A percentile compares a stretch with the other conserved stretches of the same genome.
Conservation (phyloP, 164 flowering plant species). For the Euptelea pleiosperma region DNA sequence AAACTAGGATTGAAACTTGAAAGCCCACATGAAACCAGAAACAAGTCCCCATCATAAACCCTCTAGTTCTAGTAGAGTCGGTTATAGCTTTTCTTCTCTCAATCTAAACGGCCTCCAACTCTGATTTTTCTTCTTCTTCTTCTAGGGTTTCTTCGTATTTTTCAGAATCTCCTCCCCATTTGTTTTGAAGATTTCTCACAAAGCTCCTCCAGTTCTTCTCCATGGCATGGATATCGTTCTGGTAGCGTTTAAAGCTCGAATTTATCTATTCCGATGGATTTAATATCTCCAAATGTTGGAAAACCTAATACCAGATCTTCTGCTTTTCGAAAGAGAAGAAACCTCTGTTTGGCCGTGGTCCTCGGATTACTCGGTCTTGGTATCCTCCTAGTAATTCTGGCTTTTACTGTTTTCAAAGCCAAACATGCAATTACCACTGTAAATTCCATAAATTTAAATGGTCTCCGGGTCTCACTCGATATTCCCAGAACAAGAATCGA, state of each 20-base stretch:
- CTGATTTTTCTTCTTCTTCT: too few species aligned
- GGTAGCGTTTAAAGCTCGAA: background rate
- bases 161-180: too few species aligned
- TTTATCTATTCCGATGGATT: constrained; percentile 13
- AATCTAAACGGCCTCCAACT: too few species aligned
- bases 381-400: constrained; percentile 42
- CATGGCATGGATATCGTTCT: too few species aligned
- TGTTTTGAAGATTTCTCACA: too few species aligned
- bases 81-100: too few species aligned
- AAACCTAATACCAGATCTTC: background rate
- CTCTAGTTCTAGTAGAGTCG: too few species aligned
- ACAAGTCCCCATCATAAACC: too few species aligned
- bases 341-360: constrained; percentile 20
- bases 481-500: constrained; percentile 22
- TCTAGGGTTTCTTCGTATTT: too few species aligned
- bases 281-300: constrained; percentile 5
- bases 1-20: too few species aligned
- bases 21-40: too few species aligned
- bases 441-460: constrained; percentile 31
- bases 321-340: constrained; percentile 9
- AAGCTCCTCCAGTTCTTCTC: too few species aligned
- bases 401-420: constrained; percentile 66
- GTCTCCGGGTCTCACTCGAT: constrained; percentile 35
- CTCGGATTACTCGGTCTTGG: constrained; percentile 19
- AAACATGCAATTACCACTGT: constrained; percentile 46